These are phyloP conservation scores for Nitzschia putrida DNA, from an alignment of 108 stramenopile species.

Conservation along the genomic window DNA sequence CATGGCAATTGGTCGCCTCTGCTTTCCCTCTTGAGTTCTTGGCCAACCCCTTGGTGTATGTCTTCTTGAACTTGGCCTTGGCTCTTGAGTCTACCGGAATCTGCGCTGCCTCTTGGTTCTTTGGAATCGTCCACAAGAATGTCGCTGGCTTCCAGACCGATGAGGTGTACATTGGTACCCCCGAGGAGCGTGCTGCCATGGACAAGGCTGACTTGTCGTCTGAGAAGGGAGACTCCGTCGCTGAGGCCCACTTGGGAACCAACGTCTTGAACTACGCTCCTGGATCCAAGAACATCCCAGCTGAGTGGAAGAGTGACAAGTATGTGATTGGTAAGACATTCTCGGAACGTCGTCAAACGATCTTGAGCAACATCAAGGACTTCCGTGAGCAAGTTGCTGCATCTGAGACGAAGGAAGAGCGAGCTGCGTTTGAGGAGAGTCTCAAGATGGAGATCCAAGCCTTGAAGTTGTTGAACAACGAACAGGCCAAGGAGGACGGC, in stretches of 20 bases:
- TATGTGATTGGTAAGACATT: slow-evolving; percentile 1
- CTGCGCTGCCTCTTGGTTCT: slow-evolving; percentile 66
- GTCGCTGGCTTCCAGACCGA: slow-evolving; percentile 54
- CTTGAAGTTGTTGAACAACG: slow-evolving; percentile 32
- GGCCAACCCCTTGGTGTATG: slow-evolving; percentile 58
- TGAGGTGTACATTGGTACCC: slow-evolving; percentile 67
- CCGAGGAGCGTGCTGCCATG: slow-evolving; percentile 55
- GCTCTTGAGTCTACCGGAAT: slow-evolving; percentile 61
- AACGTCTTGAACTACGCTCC: slow-evolving; percentile 18
- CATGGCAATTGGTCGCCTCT: slow-evolving; percentile 71
- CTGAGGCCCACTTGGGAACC: slow-evolving; percentile 26
- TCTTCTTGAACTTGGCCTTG: slow-evolving; percentile 49
- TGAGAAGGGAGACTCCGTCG: slow-evolving; percentile 12
- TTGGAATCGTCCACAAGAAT: slow-evolving; percentile 50
- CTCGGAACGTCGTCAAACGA: slow-evolving; percentile 29
- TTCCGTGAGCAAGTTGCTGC: slow-evolving; percentile 22
- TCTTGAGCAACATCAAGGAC: slow-evolving; percentile 37
- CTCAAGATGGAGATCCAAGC: slow-evolving; percentile 31
- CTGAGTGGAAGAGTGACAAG: slow-evolving; percentile 6
- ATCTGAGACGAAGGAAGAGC: slow-evolving; percentile 24
- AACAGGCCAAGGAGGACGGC: slow-evolving; percentile 12
- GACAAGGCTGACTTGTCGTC: slow-evolving; percentile 25
- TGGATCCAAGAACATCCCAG: slow-evolving; percentile 16
- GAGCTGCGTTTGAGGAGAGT: slow-evolving; percentile 25
- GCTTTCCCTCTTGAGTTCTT: slow-evolving; percentile 68